phyloP scores from a whole-genome alignment of 164 flowering plant genomes.

The Cinnamomum chago region DNA sequence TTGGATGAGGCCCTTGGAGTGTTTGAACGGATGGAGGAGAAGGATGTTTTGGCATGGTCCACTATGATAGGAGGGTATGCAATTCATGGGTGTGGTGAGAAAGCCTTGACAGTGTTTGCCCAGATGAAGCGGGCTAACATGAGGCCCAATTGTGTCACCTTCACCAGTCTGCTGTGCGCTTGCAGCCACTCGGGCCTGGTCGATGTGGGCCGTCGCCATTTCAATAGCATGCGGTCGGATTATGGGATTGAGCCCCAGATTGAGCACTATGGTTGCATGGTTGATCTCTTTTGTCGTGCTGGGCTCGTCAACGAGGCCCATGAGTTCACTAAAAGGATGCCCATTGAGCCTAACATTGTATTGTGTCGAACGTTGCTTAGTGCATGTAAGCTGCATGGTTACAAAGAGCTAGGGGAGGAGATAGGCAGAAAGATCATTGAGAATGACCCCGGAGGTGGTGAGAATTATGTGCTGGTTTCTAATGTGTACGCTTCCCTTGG shows the following conservation, averaged over 20 bases:
- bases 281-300: conserved; percentile 24
- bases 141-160: conserved; percentile 20
- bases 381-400: conserved; percentile 44
- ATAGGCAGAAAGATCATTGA: conserved; percentile 40
- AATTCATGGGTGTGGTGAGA: conserved; percentile 20
- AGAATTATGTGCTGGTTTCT: conserved; percentile 18
- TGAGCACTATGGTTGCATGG: conserved; percentile 30
- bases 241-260: conserved; percentile 19
- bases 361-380: conserved; percentile 66
- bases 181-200: conserved; percentile 28
- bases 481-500: conserved; percentile 13
- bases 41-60: conserved; percentile 22
- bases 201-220: conserved; percentile 12
- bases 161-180: conserved; percentile 22
- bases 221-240: conserved; percentile 14
- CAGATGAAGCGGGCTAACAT: conserved; percentile 11
- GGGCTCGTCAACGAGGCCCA: conserved; percentile 16
- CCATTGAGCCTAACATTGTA: conserved; percentile 51
- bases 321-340: conserved; percentile 52
- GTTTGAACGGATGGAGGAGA: conserved; percentile 15
- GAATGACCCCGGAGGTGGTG: conserved; percentile 12
- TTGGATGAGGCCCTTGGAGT: conserved; percentile 16
- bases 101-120: conserved; percentile 20
- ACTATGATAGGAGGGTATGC: conserved; percentile 24
- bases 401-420: conserved; percentile 41